A percentile compares a stretch with the other conserved stretches of the same genome.
These are phyloP conservation scores for Plasmodium falciparum DNA, from an alignment of 169 alveolate species.

Conservation along the genomic window DNA sequence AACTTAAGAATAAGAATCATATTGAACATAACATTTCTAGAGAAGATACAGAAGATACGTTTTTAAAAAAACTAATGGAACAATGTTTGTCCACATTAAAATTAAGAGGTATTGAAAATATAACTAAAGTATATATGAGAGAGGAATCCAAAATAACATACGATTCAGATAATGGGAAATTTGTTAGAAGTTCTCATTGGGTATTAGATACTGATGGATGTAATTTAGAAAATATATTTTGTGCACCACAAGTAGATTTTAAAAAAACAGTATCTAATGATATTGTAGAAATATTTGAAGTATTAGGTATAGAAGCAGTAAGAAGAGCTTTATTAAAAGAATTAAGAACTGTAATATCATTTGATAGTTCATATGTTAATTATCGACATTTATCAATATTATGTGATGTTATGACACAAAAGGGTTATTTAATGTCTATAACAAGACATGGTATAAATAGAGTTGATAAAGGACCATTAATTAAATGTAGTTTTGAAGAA, in stretches of 20 bases:
- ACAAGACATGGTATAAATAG: constrained; percentile 99
- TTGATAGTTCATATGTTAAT: constrained; percentile 98
- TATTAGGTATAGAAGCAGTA: constrained; percentile 99
- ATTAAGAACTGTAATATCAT: constrained; percentile 92
- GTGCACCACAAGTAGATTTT: constrained; percentile 93
- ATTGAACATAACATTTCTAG: constrained; percentile 49
- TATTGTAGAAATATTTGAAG: constrained; percentile 96
- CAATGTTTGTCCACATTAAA: constrained; percentile 89
- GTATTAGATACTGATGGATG: constrained; percentile 99
- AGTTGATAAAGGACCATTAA: constrained; percentile 98
- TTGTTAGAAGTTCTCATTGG: constrained; percentile 95
- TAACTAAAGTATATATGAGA: constrained; percentile 97
- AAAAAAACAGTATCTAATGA: constrained; percentile 97
- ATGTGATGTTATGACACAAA: constrained; percentile 99
- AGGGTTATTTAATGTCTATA: constrained; percentile 98
- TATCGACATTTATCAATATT: constrained; percentile 98
- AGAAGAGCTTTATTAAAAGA: constrained; percentile 97
- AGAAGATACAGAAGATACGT: constrained; percentile 91
- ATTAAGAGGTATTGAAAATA: constrained; percentile 90
- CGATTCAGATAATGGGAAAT: constrained; percentile 91
- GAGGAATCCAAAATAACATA: constrained; percentile 94
- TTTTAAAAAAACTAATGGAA: constrained; percentile 90
- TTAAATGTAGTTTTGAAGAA: constrained; percentile 99
- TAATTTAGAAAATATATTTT: constrained; percentile 95
- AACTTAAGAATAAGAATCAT: constrained; percentile 1